phyloP scores from a whole-genome alignment of 257 asterid genomes.

The Oldenlandia corymbosa region DNA sequence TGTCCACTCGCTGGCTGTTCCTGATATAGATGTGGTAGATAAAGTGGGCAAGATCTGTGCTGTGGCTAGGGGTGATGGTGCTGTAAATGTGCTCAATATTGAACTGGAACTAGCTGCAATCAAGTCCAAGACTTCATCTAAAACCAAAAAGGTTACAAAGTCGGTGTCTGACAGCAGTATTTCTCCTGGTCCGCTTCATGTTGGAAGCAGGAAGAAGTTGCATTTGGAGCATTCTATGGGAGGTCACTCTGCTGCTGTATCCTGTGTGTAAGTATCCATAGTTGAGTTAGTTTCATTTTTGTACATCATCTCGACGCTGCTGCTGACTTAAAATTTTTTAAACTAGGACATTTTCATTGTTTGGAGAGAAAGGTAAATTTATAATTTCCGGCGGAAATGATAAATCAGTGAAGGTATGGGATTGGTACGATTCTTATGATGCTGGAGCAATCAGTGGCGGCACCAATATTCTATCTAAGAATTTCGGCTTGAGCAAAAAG shows the following conservation, averaged over 20 bases:
- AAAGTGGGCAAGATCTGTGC: conserved; percentile 72
- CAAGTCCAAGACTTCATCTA: conserved; percentile 46
- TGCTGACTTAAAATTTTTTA: conserved; percentile 9
- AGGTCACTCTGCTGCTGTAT: conserved; percentile 83
- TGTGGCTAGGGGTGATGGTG: conserved; percentile 91
- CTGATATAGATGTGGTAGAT: conserved; percentile 72
- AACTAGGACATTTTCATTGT: conserved; percentile 67
- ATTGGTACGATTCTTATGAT: conserved; percentile 48
- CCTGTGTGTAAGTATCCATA: conserved; percentile 70
- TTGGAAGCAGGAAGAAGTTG: conserved; percentile 33
- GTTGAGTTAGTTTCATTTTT: not conserved
- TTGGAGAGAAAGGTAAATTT: conserved; percentile 83
- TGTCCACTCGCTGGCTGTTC: conserved; percentile 71
- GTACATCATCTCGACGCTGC: not conserved
- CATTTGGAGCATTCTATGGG: conserved; percentile 67
- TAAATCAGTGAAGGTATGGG: conserved; percentile 79
- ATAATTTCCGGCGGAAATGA: conserved; percentile 91
- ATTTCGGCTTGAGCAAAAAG: conserved; percentile 56
- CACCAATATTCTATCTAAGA: conserved; percentile 28
- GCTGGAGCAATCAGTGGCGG: conserved; percentile 30
- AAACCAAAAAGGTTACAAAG: conserved; percentile 40
- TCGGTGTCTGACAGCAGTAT: conserved; percentile 24
- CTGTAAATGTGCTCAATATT: conserved; percentile 55
- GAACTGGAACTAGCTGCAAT: conserved; percentile 46
- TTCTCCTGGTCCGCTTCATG: conserved; percentile 25